A percentile compares a stretch with the other conserved stretches of the same genome.
Conservation (phyloP, 345 rosid species). For the Nasturtium officinale region DNA sequence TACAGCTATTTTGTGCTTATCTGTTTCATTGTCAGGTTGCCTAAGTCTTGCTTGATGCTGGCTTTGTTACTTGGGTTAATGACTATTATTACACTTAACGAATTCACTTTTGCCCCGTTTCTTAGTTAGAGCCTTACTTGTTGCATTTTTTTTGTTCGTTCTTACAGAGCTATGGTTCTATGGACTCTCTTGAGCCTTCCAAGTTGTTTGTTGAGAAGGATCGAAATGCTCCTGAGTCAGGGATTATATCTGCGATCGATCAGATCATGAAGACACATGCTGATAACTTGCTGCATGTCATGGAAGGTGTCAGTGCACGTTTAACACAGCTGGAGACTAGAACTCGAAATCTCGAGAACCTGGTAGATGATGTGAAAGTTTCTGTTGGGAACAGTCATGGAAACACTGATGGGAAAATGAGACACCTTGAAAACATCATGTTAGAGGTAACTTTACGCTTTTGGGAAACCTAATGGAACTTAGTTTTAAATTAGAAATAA, state of each 20-base stretch:
- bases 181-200: conserved; percentile 67
- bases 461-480: background rate
- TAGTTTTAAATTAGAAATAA: background rate
- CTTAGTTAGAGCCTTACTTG: conserved; percentile 9
- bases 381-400: conserved; percentile 80
- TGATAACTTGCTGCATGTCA: conserved; percentile 65
- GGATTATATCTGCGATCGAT: conserved; percentile 67
- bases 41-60: background rate
- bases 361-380: conserved; percentile 82
- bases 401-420: conserved; percentile 80
- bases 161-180: conserved; percentile 64
- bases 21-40: conserved; percentile 5
- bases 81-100: background rate
- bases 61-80: conserved; percentile 1
- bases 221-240: conserved; percentile 40
- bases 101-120: background rate
- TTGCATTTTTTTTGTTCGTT: background rate
- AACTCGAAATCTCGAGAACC: conserved; percentile 62
- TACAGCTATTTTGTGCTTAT: background rate
- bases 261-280: conserved; percentile 67
- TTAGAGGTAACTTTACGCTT: conserved; percentile 60
- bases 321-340: conserved; percentile 82
- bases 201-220: conserved; percentile 61
- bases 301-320: conserved; percentile 79
- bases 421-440: conserved; percentile 78